Base-by-base conservation (phyloP, 352 stramenopile species). In the Globisporangium camurandrum region DNA sequence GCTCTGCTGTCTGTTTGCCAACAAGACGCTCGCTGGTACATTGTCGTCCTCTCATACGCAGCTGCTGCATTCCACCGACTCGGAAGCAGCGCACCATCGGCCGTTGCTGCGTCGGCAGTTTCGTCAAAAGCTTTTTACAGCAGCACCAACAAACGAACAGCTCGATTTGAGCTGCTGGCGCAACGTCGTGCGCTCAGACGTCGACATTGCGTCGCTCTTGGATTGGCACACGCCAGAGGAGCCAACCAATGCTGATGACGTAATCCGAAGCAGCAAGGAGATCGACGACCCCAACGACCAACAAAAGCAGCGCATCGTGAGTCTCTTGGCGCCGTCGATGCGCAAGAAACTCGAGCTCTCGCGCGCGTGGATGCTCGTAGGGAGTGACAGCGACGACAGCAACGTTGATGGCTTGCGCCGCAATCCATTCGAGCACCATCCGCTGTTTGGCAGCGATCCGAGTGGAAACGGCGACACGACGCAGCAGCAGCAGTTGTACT, bases 21-120 rank as follows among this genome's bases (percentile, higher is more conserved):
- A 69, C 57, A 59, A 60, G n/a, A 61, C 72, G 51, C 43, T 76
- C 19, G 37, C 27, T 26, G 28, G 22, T 28, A 53, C 52, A 17
- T 53, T 37, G 17, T 30, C 43, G 52, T 53, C 28, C 38, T 6
- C 23, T 58, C 17, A 12, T 22, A 53, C 36, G 24, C 44, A 17
- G 42, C 48, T n/a, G 38, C 43, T 39, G 30, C 46, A 38, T 26
- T 65, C 19, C 69, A 75, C n/a, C n/a, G 17, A 78, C 67, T n/a
- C n/a, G n/a, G n/a, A n/a, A n/a, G n/a, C n/a, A n/a, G n/a, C n/a
- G n/a, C n/a, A n/a, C n/a, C n/a, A n/a, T n/a, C n/a, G n/a, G 26
- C 69, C 73, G 1, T 46, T 82, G 2, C 41, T 85, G n/a, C 62
- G 58, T 27, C 63, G 47, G 33, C 70, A 85, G 37, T 85, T 80